Evolutionary conservation across 345 rosid genomes (phyloP).

Genomic region (Raphanus sativus): DNA sequence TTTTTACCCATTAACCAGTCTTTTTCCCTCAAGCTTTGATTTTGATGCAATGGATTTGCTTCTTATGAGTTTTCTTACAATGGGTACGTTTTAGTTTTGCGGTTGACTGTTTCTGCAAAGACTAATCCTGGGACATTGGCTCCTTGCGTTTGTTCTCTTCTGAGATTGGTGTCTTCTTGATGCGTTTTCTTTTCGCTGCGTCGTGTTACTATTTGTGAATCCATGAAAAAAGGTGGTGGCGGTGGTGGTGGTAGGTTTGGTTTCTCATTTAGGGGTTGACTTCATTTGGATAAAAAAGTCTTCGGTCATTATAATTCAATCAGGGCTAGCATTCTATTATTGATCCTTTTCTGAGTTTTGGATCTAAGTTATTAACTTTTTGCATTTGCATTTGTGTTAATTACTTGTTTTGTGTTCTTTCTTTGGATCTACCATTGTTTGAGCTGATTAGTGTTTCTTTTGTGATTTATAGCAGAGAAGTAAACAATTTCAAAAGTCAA

Average conservation of each 20-base stretch:
- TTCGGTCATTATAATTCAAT: conserved; percentile 3
- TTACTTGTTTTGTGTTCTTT: neutral
- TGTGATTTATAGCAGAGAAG: conserved; percentile 35
- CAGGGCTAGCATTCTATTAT: neutral
- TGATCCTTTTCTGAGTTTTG: conserved; percentile 19
- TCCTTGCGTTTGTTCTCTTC: conserved; percentile 22
- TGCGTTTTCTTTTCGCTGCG: neutral
- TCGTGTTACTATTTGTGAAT: conserved; percentile 27
- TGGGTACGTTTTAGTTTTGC: conserved; percentile 22
- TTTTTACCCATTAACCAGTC: conserved; percentile 37
- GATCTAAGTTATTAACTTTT: conserved; percentile 14
- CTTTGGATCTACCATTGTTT: neutral
- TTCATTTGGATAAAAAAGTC: conserved; percentile 40
- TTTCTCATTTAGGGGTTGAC: conserved; percentile 67
- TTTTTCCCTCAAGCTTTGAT: conserved; percentile 27
- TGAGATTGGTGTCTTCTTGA: conserved; percentile 36
- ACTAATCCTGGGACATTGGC: conserved; percentile 28
- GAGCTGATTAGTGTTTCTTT: conserved; percentile 29
- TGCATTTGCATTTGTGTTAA: neutral
- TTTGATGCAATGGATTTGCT: conserved; percentile 40
- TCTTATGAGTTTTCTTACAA: conserved; percentile 24
- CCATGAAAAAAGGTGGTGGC: conserved; percentile 45
- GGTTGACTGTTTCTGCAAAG: conserved; percentile 35
- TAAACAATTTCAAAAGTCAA: conserved; percentile 23
- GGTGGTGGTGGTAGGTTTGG: conserved; percentile 61